Percentiles rank a stretch among this genome's conserved stretches.
phyloP scores from a whole-genome alignment of 2,329 filamentous ascomycete genomes.

The Penicillium sp. region DNA sequence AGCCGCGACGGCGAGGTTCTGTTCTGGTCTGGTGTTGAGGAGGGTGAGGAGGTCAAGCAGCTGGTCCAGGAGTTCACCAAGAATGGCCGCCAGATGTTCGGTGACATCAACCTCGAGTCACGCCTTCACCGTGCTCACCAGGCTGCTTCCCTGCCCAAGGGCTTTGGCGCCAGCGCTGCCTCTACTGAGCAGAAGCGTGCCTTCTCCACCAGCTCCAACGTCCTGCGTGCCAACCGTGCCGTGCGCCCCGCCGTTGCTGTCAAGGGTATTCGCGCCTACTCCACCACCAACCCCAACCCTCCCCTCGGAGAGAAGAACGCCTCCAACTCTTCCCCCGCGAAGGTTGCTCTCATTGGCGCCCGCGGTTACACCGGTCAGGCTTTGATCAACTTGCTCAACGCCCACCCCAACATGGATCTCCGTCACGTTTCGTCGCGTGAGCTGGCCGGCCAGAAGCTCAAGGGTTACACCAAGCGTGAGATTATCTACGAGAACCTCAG shows the following conservation, averaged over 20 bases:
- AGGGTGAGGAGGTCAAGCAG: slow-evolving; percentile 75
- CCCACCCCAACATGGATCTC: slow-evolving; percentile 86
- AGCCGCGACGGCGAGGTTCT: slow-evolving; percentile 83
- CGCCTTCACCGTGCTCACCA: slow-evolving; percentile 76
- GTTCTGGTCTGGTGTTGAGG: slow-evolving; percentile 93
- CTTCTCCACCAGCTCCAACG: slow-evolving; percentile 62
- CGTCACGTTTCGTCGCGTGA: slow-evolving; percentile 92
- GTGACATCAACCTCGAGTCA: slow-evolving; percentile 85
- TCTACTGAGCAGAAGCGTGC: slow-evolving; percentile 62
- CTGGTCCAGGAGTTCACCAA: slow-evolving; percentile 83
- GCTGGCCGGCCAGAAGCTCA: slow-evolving; percentile 78
- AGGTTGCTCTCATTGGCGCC: slow-evolving; percentile 84
- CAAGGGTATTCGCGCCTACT: slow-evolving; percentile 40
- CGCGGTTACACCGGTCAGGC: slow-evolving; percentile 94
- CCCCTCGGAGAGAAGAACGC: slow-evolving; percentile 86
- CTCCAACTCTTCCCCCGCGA: slow-evolving; percentile 74
- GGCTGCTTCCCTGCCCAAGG: slow-evolving; percentile 58
- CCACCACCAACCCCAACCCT: slow-evolving; percentile 74
- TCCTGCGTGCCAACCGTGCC: slow-evolving; percentile 37
- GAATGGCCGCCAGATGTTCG: slow-evolving; percentile 82
- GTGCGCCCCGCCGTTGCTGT: slow-evolving; percentile 31
- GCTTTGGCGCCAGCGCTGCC: slow-evolving; percentile 48
- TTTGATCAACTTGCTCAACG: slow-evolving; percentile 81
- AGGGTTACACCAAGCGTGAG: slow-evolving; percentile 87
- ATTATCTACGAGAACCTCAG: slow-evolving; percentile 90